Conservation (phyloP, 352 stramenopile genomes). For the Phytophthora citrophthora region DNA sequence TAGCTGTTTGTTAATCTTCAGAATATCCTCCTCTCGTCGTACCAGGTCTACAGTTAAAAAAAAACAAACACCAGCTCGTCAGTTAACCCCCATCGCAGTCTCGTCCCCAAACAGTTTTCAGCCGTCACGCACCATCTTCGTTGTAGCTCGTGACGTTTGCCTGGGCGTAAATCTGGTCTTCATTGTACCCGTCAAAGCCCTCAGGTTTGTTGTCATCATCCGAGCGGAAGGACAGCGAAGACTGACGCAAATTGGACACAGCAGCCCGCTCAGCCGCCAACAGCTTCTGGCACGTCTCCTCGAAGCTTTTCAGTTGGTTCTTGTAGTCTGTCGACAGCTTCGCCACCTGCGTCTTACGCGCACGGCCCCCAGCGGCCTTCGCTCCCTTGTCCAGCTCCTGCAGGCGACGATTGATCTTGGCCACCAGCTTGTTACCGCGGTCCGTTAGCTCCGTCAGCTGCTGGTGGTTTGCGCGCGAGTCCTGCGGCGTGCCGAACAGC, state of each 20-base stretch:
- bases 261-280: conserved; percentile 50
- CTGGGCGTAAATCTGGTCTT: conserved; percentile 74
- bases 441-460: conserved; percentile 67
- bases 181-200: conserved; percentile 62
- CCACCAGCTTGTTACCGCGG: conserved; percentile 65
- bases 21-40: conserved; percentile 69
- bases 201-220: conserved; percentile 43
- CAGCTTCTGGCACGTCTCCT: conserved; percentile 61
- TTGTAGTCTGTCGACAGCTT: conserved; percentile 71
- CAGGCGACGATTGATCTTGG: conserved; percentile 61
- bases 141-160: conserved; percentile 68
- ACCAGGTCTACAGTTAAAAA: conserved; percentile 45
- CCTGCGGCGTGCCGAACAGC: conserved; percentile 62
- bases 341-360: conserved; percentile 57
- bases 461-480: conserved; percentile 66
- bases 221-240: conserved; percentile 54
- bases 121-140: conserved; percentile 52
- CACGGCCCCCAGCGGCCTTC: conserved; percentile 42
- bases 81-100: not conserved
- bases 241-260: conserved; percentile 58
- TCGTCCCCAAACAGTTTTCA: not conserved
- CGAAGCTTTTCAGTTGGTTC: conserved; percentile 65
- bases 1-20: conserved; percentile 79
- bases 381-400: conserved; percentile 49
- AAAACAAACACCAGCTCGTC: conserved; percentile 8